Conservation (phyloP, 177 flowering plant genomes). For the Telopea speciosissima region DNA sequence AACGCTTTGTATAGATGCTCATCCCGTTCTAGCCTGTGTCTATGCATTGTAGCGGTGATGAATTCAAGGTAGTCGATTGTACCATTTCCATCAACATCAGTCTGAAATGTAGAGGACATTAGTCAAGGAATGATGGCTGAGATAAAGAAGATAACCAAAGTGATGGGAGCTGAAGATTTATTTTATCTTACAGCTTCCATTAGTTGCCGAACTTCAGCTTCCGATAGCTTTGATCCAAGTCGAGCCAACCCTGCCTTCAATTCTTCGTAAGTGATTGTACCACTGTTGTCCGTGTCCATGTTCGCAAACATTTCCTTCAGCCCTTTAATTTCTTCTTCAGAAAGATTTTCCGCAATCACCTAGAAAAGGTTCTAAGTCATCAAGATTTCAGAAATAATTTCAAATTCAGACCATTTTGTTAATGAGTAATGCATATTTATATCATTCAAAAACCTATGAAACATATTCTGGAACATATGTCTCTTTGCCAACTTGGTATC, state of each 20-base stretch:
- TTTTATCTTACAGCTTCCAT: slow-evolving; percentile 85
- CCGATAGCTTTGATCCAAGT: slow-evolving; percentile 85
- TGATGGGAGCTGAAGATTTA: background rate
- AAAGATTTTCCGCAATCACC: slow-evolving; percentile 92
- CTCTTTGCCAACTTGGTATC: background rate
- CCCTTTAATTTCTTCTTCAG: slow-evolving; percentile 90
- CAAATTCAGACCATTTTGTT: background rate
- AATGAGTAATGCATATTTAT: background rate
- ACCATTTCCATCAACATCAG: slow-evolving; percentile 94
- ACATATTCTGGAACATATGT: background rate
- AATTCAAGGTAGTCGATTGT: slow-evolving; percentile 87
- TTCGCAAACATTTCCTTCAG: slow-evolving; percentile 79
- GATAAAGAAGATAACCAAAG: background rate
- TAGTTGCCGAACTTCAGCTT: slow-evolving; percentile 79
- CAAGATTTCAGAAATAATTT: too few species aligned
- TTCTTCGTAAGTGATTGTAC: slow-evolving; percentile 91
- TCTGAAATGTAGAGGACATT: slow-evolving; percentile 36
- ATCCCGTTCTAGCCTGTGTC: slow-evolving; percentile 77
- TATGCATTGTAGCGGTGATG: slow-evolving; percentile 90
- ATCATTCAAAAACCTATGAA: background rate
- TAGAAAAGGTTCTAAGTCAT: slow-evolving; percentile 14
- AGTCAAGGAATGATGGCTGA: background rate
- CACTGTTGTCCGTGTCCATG: slow-evolving; percentile 89
- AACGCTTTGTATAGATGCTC: slow-evolving; percentile 81
- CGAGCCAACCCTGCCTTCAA: slow-evolving; percentile 74